phyloP scores from a whole-genome alignment of 2,329 filamentous ascomycete genomes.

The Penicillium janthinellum region DNA sequence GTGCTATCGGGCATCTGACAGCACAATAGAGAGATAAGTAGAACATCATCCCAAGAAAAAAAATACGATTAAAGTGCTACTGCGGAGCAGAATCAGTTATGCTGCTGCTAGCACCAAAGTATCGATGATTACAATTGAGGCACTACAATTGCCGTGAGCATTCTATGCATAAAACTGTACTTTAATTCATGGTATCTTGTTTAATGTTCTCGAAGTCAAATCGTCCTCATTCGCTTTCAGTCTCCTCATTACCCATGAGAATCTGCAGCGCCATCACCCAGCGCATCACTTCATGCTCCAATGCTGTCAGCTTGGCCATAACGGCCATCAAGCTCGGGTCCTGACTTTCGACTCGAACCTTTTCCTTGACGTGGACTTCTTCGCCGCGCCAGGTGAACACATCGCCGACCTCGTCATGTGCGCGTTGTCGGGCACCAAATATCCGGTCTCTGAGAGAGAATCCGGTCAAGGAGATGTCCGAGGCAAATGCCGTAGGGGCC shows the following conservation, averaged over 20 bases:
- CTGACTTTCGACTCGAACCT: constrained; percentile 83
- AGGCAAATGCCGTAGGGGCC: constrained; percentile 67
- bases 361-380: constrained; percentile 84
- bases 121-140: too few relatives aligned
- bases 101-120: too few relatives aligned
- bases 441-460: constrained; percentile 62
- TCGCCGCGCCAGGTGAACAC: constrained; percentile 70
- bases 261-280: constrained; percentile 72
- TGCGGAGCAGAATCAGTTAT: too few relatives aligned
- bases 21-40: background rate
- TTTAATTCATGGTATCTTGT: background rate
- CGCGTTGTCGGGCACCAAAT: constrained; percentile 55
- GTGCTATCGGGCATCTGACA: background rate
- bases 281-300: constrained; percentile 71
- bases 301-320: constrained; percentile 76
- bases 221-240: constrained; percentile 36
- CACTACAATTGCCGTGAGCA: too few relatives aligned
- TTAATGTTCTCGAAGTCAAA: background rate
- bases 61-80: too few relatives aligned
- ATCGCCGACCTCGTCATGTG: constrained; percentile 79
- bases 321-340: constrained; percentile 84
- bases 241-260: constrained; percentile 70
- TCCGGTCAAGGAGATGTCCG: constrained; percentile 63
- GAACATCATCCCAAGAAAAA: too few relatives aligned
- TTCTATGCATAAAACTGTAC: background rate